phyloP scores from a whole-genome alignment of 176 grass and related monocot species.

The Lolium rigidum region DNA sequence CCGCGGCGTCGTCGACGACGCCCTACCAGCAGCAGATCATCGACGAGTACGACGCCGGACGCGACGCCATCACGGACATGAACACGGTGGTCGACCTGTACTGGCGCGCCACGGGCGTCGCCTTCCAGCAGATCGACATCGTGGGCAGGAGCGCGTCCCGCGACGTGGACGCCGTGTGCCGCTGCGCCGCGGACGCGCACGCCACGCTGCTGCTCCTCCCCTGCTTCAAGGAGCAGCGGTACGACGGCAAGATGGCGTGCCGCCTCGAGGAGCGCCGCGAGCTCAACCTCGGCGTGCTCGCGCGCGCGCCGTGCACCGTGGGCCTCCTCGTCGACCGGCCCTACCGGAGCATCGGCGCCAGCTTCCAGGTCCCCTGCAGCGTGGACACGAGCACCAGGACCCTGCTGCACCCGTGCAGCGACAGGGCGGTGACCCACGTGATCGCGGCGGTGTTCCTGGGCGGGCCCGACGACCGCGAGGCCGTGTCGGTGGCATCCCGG shows the following conservation, averaged over 20 bases:
- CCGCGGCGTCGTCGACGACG: neutral
- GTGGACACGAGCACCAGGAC: slow-evolving; percentile 31
- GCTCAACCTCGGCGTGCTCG: slow-evolving; percentile 40
- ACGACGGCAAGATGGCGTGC: slow-evolving; percentile 55
- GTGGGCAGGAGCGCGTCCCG: neutral
- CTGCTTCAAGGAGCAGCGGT: slow-evolving; percentile 54
- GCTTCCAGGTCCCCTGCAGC: slow-evolving; percentile 50
- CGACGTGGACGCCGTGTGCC: slow-evolving; percentile 36
- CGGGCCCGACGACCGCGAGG: slow-evolving; percentile 62
- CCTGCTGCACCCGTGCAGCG: slow-evolving; percentile 61
- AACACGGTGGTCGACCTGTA: slow-evolving; percentile 49
- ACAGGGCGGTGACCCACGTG: slow-evolving; percentile 55
- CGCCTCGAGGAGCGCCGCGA: slow-evolving; percentile 30
- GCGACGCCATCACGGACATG: slow-evolving; percentile 39
- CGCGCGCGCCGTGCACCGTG: slow-evolving; percentile 49
- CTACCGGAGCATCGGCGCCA: slow-evolving; percentile 36
- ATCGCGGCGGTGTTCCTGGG: slow-evolving; percentile 56
- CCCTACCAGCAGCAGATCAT: slow-evolving; percentile 25
- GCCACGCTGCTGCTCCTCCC: slow-evolving; percentile 23
- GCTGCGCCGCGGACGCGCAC: slow-evolving; percentile 10
- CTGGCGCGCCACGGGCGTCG: slow-evolving; percentile 32
- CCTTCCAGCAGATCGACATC: slow-evolving; percentile 42
- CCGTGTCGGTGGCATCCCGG: slow-evolving; percentile 46
- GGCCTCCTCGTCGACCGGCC: slow-evolving; percentile 51
- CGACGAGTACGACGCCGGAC: neutral